phyloP scores from a whole-genome alignment of 2,329 filamentous ascomycete species.

The Venturia nashicola region DNA sequence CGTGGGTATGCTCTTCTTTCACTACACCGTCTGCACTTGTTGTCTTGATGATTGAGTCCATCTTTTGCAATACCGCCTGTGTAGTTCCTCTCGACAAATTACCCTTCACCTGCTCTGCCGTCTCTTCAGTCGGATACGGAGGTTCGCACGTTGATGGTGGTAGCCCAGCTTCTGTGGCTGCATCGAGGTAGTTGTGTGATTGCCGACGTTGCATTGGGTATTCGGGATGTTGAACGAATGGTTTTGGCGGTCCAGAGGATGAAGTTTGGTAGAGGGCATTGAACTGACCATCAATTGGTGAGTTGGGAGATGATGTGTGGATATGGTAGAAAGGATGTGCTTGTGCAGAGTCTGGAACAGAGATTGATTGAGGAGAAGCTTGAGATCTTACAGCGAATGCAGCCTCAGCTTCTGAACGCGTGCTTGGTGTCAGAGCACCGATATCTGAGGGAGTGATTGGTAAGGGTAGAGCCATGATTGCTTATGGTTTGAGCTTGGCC shows the following conservation, averaged over 20 bases:
- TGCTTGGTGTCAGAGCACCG: constrained; percentile 9
- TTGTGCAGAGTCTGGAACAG: background rate
- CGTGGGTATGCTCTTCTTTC: background rate
- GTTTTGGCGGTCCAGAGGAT: background rate
- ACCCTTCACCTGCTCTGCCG: background rate
- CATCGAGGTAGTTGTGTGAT: background rate
- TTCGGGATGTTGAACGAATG: constrained; percentile 1
- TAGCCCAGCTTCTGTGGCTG: background rate
- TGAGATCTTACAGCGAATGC: constrained; percentile 7
- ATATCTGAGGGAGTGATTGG: background rate
- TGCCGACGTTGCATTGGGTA: background rate
- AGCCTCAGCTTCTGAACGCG: constrained; percentile 9
- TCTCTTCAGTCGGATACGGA: constrained; percentile 6
- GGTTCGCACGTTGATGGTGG: background rate
- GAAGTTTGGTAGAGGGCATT: constrained; percentile 7
- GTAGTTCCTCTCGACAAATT: constrained; percentile 8
- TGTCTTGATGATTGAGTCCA: background rate
- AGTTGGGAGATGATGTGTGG: background rate
- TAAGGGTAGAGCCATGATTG: background rate
- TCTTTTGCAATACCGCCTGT: constrained; percentile 3
- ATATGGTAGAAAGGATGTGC: background rate
- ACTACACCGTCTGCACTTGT: background rate
- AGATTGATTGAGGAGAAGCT: background rate
- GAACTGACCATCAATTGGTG: background rate
- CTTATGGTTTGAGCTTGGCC: background rate